A percentile compares a stretch with the other conserved stretches of the same genome.
phyloP scores from a whole-genome alignment of 2,329 filamentous ascomycete species.

The Aspergillus sp. region DNA sequence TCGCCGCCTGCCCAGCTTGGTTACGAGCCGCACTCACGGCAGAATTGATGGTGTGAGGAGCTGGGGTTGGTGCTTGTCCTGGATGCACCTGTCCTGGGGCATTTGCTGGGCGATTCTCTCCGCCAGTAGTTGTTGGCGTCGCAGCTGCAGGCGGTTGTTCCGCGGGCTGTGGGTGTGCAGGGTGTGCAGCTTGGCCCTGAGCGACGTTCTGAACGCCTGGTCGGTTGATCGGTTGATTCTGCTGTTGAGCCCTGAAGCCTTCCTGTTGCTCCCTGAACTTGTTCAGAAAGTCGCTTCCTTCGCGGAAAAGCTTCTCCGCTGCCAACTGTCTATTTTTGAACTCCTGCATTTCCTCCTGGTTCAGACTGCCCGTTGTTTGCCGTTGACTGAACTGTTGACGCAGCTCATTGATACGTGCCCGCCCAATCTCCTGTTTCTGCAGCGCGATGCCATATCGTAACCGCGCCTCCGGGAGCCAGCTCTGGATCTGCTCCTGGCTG shows the following conservation, averaged over 20 bases:
- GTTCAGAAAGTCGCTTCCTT: slow-evolving; percentile 39
- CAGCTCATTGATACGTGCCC: slow-evolving; percentile 35
- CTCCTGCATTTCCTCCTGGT: slow-evolving; percentile 35
- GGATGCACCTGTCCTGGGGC: slow-evolving; percentile 22
- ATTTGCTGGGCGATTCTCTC: slow-evolving; percentile 16
- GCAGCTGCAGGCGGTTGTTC: slow-evolving; percentile 8
- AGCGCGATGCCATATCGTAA: slow-evolving; percentile 41
- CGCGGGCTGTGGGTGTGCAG: slow-evolving; percentile 10
- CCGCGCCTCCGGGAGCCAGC: slow-evolving; percentile 41
- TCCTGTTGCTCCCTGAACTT: slow-evolving; percentile 45
- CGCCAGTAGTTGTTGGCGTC: slow-evolving; percentile 9
- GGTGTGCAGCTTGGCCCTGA: slow-evolving; percentile 9
- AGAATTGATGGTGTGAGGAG: slow-evolving; percentile 42
- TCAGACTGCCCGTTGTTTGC: slow-evolving; percentile 31
- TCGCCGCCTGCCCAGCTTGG: slow-evolving; percentile 30
- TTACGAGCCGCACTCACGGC: slow-evolving; percentile 39
- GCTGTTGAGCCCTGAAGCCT: slow-evolving; percentile 32
- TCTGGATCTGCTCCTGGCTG: slow-evolving; percentile 34
- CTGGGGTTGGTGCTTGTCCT: slow-evolving; percentile 28
- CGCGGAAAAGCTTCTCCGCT: slow-evolving; percentile 34
- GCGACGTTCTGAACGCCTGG: slow-evolving; percentile 10
- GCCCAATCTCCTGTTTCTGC: slow-evolving; percentile 42
- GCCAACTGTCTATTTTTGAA: slow-evolving; percentile 35
- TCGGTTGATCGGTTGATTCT: slow-evolving; percentile 20
- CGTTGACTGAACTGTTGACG: slow-evolving; percentile 32